Evolutionary conservation across 805 yeast species (phyloP).

Genomic region (Myxozyma neglecta): DNA sequence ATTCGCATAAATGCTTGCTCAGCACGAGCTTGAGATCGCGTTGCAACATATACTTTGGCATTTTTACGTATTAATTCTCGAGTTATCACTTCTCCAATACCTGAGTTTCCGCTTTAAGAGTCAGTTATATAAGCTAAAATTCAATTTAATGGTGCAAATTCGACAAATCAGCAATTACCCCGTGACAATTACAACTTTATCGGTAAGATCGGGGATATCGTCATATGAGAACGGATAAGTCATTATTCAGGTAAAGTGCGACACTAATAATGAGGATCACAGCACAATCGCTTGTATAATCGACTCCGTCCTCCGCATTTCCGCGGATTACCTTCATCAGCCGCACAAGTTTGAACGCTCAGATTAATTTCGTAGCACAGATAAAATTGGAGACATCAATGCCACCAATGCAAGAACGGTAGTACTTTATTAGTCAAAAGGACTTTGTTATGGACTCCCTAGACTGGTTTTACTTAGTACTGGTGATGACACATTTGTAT

Average conservation of each 20-base stretch:
- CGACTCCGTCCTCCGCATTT: too few species aligned
- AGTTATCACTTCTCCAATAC: conserved; percentile 27
- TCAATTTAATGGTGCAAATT: neutral
- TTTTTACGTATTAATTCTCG: conserved; percentile 27
- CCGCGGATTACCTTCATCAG: too few species aligned
- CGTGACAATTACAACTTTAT: conserved; percentile 26
- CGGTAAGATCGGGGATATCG: conserved; percentile 23
- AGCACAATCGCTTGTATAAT: too few species aligned
- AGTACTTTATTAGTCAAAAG: neutral
- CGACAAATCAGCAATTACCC: conserved; percentile 12
- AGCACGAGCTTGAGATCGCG: conserved; percentile 20
- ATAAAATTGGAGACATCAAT: too few species aligned
- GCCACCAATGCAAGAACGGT: too few species aligned
- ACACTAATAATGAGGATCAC: neutral
- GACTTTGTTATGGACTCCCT: conserved; percentile 31
- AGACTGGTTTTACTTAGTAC: conserved; percentile 47
- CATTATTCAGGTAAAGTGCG: neutral
- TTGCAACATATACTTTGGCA: conserved; percentile 27
- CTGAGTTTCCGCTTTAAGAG: conserved; percentile 23
- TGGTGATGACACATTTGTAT: conserved; percentile 52
- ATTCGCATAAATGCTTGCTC: conserved; percentile 25
- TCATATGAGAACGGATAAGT: conserved; percentile 15
- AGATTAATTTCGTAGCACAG: too few species aligned
- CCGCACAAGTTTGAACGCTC: too few species aligned
- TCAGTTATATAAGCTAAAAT: neutral